phyloP scores from a whole-genome alignment of 2,329 filamentous ascomycete genomes.

The Eutypella sp. region DNA sequence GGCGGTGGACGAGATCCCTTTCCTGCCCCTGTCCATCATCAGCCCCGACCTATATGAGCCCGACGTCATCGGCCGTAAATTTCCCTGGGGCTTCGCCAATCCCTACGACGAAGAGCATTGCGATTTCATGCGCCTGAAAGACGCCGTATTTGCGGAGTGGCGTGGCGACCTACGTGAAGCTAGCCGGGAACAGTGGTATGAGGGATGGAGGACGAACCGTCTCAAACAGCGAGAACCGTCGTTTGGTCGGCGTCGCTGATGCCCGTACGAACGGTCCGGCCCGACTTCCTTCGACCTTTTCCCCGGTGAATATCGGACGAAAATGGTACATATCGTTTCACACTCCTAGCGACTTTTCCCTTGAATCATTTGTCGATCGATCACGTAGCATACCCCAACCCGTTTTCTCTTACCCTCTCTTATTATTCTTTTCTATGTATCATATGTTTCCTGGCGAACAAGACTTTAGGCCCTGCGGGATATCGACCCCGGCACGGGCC shows the following conservation, averaged over 20 bases:
- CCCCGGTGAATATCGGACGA: neutral
- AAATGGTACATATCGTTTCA: neutral
- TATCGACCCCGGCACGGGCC: neutral
- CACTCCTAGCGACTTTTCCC: neutral
- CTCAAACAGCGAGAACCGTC: slow-evolving; percentile 49
- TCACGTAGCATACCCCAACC: slow-evolving; percentile 1
- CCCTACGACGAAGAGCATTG: slow-evolving; percentile 89
- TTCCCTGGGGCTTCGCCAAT: slow-evolving; percentile 96
- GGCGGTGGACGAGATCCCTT: slow-evolving; percentile 53
- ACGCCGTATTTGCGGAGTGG: slow-evolving; percentile 92
- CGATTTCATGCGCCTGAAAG: slow-evolving; percentile 86
- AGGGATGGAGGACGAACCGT: slow-evolving; percentile 80
- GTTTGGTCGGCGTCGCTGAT: slow-evolving; percentile 27
- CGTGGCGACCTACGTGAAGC: slow-evolving; percentile 83
- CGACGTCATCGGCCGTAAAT: slow-evolving; percentile 73
- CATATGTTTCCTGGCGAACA: slow-evolving; percentile 1
- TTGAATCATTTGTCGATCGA: neutral
- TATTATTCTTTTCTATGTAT: neutral
- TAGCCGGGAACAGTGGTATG: slow-evolving; percentile 90
- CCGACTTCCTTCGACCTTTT: neutral
- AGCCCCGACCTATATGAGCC: slow-evolving; percentile 90
- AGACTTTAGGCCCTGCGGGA: neutral
- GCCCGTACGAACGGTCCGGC: neutral
- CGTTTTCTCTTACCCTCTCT: neutral
- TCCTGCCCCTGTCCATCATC: slow-evolving; percentile 86